phyloP scores from a whole-genome alignment of 805 yeast genomes.

The Jamesozyma rosinii region DNA sequence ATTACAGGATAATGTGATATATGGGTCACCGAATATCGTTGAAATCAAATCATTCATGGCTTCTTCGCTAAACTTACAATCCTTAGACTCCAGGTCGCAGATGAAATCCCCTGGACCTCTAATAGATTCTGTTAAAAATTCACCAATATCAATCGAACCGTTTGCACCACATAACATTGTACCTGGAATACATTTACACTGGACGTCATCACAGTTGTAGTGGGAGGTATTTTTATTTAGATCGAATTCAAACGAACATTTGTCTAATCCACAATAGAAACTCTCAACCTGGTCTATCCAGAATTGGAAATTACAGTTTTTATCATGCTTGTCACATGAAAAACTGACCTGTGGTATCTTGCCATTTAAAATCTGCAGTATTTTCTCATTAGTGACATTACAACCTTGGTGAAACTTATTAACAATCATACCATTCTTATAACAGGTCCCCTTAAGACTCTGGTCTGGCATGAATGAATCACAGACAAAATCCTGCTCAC shows the following conservation, averaged over 20 bases:
- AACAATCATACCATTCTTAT: slow-evolving; percentile 73
- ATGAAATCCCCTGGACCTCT: slow-evolving; percentile 87
- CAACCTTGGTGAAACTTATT: slow-evolving; percentile 82
- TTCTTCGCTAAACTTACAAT: slow-evolving; percentile 84
- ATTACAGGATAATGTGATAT: slow-evolving; percentile 68
- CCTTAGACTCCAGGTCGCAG: slow-evolving; percentile 55
- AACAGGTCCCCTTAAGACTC: slow-evolving; percentile 79
- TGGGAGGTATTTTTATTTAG: slow-evolving; percentile 54
- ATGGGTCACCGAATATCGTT: slow-evolving; percentile 91
- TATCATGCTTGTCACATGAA: slow-evolving; percentile 63
- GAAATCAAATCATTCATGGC: slow-evolving; percentile 87
- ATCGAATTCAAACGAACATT: slow-evolving; percentile 66
- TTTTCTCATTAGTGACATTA: slow-evolving; percentile 84
- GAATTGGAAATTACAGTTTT: slow-evolving; percentile 78
- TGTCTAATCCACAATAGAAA: slow-evolving; percentile 73
- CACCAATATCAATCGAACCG: slow-evolving; percentile 91
- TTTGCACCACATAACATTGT: slow-evolving; percentile 88
- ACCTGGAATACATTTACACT: slow-evolving; percentile 88
- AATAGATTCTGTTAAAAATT: slow-evolving; percentile 81
- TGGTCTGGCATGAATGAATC: slow-evolving; percentile 76
- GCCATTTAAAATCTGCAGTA: slow-evolving; percentile 69
- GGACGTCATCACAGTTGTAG: slow-evolving; percentile 65
- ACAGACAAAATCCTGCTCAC: slow-evolving; percentile 65
- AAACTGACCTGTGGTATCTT: slow-evolving; percentile 86
- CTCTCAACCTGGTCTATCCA: slow-evolving; percentile 91